These are phyloP conservation scores for Geotrichum histeridarum DNA, from an alignment of 1,139 yeast species.

Conservation along the genomic window DNA sequence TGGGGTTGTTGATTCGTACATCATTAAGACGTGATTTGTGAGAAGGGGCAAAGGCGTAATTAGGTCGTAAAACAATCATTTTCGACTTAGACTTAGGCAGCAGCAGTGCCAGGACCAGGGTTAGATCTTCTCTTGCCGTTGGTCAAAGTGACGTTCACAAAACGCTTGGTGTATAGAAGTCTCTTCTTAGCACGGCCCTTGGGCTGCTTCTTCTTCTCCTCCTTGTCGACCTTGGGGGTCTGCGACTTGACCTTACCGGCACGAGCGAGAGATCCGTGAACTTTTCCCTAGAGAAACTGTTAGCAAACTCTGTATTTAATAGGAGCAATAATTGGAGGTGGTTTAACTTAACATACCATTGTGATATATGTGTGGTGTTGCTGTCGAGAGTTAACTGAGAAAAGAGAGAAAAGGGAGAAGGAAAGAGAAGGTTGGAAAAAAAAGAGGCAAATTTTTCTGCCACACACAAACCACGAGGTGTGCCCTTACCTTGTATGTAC, in stretches of 20 bases:
- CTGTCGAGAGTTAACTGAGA: neutral
- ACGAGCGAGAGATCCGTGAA: conserved; percentile 99
- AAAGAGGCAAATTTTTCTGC: neutral
- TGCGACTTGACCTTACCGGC: conserved; percentile 99
- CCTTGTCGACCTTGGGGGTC: conserved; percentile 94
- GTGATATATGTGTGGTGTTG: conserved; percentile 3
- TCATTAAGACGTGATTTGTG: too few relatives aligned
- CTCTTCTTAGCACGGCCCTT: conserved; percentile 98
- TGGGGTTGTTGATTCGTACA: too few relatives aligned
- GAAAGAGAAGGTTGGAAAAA: neutral
- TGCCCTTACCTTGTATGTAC: neutral
- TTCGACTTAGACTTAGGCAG: conserved; percentile 26
- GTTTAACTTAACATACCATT: conserved; percentile 6
- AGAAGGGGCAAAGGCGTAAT: too few relatives aligned
- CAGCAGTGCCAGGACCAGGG: conserved; percentile 63
- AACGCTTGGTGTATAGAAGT: conserved; percentile 94
- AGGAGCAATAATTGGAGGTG: neutral
- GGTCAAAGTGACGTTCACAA: conserved; percentile 94
- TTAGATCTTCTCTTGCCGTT: conserved; percentile 99
- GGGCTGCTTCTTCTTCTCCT: conserved; percentile 67
- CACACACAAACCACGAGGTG: neutral
- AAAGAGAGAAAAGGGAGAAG: neutral
- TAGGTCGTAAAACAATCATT: neutral
- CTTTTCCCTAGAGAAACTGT: conserved; percentile 60
- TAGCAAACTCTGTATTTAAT: neutral